A percentile compares a stretch with the other conserved stretches of the same genome.
phyloP scores from a whole-genome alignment of 2,329 filamentous ascomycete genomes.

The Fusarium transvaalense region DNA sequence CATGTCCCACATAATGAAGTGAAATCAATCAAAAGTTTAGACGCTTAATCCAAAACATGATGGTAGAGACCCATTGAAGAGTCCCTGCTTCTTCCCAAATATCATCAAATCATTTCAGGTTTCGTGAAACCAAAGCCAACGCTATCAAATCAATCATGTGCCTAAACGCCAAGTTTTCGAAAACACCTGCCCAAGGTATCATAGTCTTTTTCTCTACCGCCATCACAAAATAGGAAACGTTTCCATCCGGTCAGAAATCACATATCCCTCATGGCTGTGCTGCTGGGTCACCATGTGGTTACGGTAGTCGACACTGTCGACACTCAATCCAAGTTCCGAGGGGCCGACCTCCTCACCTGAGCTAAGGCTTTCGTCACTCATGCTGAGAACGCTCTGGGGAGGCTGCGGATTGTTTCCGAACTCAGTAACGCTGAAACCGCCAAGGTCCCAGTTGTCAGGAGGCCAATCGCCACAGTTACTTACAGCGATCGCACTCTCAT shows the following conservation, averaged over 20 bases:
- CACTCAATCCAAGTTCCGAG: slow-evolving; percentile 60
- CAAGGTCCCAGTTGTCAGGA: slow-evolving; percentile 68
- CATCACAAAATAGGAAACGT: slow-evolving; percentile 42
- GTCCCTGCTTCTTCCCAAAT: slow-evolving; percentile 1
- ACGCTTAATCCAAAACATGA: slow-evolving; percentile 22
- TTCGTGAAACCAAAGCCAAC: slow-evolving; percentile 22
- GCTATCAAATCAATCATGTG: slow-evolving; percentile 22
- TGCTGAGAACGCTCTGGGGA: slow-evolving; percentile 66
- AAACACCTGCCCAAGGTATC: slow-evolving; percentile 39
- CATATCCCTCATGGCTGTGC: slow-evolving; percentile 41
- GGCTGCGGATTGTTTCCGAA: slow-evolving; percentile 57
- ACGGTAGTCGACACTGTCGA: slow-evolving; percentile 54
- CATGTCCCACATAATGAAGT: slow-evolving; percentile 20
- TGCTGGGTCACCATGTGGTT: slow-evolving; percentile 47
- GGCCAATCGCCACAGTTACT: slow-evolving; percentile 63
- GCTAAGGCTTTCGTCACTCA: slow-evolving; percentile 70
- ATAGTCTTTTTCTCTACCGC: slow-evolving; percentile 13
- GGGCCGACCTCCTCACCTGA: slow-evolving; percentile 65
- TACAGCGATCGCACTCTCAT: slow-evolving; percentile 61
- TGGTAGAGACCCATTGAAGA: not conserved
- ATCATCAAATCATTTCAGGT: slow-evolving; percentile 31
- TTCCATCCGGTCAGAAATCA: slow-evolving; percentile 45
- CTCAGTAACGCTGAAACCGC: slow-evolving; percentile 64
- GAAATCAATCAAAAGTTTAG: slow-evolving; percentile 17
- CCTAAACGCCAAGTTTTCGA: slow-evolving; percentile 2